Conservation (phyloP, 768 basidiomycete species). For the Trametopsis cervina region DNA sequence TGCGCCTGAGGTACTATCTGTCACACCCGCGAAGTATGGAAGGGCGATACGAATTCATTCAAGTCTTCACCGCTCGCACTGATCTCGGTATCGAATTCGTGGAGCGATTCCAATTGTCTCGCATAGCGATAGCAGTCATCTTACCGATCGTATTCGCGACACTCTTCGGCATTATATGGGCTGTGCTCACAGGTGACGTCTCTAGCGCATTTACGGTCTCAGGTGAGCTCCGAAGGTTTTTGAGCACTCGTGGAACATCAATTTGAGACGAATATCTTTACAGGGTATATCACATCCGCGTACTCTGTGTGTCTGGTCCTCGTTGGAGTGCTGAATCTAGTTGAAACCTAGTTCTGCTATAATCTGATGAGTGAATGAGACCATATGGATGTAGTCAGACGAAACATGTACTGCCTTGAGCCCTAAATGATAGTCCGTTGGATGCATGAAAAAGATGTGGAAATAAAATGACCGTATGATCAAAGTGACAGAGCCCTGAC, state of each 20-base stretch:
- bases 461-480: no score
- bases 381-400: no score
- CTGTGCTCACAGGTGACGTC: slow-evolving; percentile 7
- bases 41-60: slow-evolving; percentile 16
- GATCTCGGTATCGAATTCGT: slow-evolving; percentile 15
- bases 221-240: slow-evolving; percentile 5
- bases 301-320: slow-evolving; percentile 17
- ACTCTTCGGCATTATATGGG: slow-evolving; percentile 11
- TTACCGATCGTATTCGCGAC: slow-evolving; percentile 12
- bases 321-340: slow-evolving; percentile 15
- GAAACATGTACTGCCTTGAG: no score
- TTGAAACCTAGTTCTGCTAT: slow-evolving; percentile 12
- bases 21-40: slow-evolving; percentile 14
- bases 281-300: slow-evolving; percentile 18
- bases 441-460: no score
- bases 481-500: neutral
- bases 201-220: slow-evolving; percentile 16
- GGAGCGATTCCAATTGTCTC: slow-evolving; percentile 13
- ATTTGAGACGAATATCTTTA: neutral
- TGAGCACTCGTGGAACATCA: neutral
- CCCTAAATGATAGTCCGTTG: no score
- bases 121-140: slow-evolving; percentile 14
- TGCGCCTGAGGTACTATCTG: slow-evolving; percentile 18
- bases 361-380: no score
- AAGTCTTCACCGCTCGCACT: slow-evolving; percentile 14